Conservation (phyloP, 1,284 basidiomycete species). For the Ustilago lituana region DNA sequence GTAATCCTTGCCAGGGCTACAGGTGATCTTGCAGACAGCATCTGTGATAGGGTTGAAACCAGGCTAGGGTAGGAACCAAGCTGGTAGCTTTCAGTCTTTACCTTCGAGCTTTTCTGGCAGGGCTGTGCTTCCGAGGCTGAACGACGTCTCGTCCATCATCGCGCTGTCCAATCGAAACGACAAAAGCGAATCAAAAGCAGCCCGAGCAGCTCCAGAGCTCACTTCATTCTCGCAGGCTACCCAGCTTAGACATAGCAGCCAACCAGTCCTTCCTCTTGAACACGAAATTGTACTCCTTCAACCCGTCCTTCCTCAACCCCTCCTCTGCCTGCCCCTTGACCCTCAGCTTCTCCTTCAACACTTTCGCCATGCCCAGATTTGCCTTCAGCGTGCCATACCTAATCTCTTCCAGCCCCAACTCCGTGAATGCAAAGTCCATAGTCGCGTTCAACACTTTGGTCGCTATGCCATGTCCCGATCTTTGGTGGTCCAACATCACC, state of each 20-base stretch:
- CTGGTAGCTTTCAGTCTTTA: too few relatives aligned
- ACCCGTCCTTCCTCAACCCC: constrained; percentile 20
- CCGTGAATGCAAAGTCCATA: constrained; percentile 37
- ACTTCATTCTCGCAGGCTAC: too few relatives aligned
- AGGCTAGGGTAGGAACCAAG: too few relatives aligned
- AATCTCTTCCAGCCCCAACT: constrained; percentile 14
- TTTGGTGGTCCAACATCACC: constrained; percentile 30
- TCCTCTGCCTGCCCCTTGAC: constrained; percentile 8
- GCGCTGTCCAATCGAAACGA: too few relatives aligned
- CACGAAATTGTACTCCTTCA: constrained; percentile 17
- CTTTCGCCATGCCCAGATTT: constrained; percentile 25
- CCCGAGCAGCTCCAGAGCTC: too few relatives aligned
- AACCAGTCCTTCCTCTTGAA: constrained; percentile 28
- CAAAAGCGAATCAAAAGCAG: too few relatives aligned
- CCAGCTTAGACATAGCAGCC: constrained; percentile 6
- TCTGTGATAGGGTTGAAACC: too few relatives aligned
- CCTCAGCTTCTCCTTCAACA: constrained; percentile 25
- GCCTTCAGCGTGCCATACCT: constrained; percentile 29
- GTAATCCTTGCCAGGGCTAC: too few relatives aligned
- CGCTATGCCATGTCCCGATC: constrained; percentile 9
- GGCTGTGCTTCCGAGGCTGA: too few relatives aligned
- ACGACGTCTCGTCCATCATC: too few relatives aligned
- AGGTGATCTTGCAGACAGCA: too few relatives aligned
- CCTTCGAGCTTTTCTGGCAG: too few relatives aligned
- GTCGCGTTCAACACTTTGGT: constrained; percentile 20